phyloP scores from a whole-genome alignment of 805 yeast species.

The Yarrowia bubula region DNA sequence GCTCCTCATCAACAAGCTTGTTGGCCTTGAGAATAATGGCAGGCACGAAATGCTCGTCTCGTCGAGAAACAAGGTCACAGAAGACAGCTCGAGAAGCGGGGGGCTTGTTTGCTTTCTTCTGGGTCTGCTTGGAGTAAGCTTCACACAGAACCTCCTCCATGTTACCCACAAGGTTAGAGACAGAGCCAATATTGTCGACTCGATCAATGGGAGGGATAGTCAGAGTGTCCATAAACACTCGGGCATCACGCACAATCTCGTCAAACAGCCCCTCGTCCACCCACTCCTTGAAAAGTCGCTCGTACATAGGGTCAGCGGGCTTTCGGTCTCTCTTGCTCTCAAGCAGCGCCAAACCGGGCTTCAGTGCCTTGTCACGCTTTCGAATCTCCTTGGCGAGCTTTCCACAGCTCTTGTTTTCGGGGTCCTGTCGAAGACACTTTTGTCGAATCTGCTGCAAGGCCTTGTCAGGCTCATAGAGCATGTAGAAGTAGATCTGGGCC shows the following conservation, averaged over 20 bases:
- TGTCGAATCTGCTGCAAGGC: constrained; percentile 51
- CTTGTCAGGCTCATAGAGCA: constrained; percentile 52
- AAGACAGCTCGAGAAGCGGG: constrained; percentile 35
- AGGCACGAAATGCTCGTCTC: constrained; percentile 43
- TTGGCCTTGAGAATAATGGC: constrained; percentile 33
- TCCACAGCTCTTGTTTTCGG: constrained; percentile 65
- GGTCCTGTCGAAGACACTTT: constrained; percentile 73
- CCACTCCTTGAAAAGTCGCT: constrained; percentile 29
- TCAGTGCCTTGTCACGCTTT: constrained; percentile 34
- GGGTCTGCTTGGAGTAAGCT: constrained; percentile 38
- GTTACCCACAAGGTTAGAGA: constrained; percentile 33
- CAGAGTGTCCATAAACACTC: constrained; percentile 4
- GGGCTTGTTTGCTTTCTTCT: constrained; percentile 31
- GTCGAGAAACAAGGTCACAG: constrained; percentile 36
- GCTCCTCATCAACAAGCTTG: constrained; percentile 30
- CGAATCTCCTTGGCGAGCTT: constrained; percentile 37
- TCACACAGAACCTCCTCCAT: constrained; percentile 46
- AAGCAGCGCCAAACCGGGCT: constrained; percentile 28
- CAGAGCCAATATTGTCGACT: constrained; percentile 3
- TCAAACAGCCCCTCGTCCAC: constrained; percentile 27
- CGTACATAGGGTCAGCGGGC: constrained; percentile 34
- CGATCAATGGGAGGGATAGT: neutral
- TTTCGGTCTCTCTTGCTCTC: constrained; percentile 29
- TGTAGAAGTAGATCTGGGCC: constrained; percentile 48
- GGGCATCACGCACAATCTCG: constrained; percentile 29